Evolutionary conservation across 345 rosid species (phyloP).

Genomic region (Brassica incana): DNA sequence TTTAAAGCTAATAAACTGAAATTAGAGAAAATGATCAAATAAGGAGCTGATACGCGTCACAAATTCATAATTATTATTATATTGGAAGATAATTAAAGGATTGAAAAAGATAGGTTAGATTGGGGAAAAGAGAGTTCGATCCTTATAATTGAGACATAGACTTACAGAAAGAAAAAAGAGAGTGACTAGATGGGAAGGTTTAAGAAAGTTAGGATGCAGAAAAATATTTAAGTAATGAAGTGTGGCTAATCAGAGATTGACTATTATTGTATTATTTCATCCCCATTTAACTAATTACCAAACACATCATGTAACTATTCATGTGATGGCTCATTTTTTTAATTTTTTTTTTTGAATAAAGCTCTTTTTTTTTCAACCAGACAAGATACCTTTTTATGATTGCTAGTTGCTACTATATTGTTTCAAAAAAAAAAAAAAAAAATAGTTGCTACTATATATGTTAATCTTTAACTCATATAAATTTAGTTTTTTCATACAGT

Average conservation of each 20-base stretch:
- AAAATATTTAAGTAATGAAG: neutral
- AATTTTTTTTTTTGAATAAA: too few relatives aligned
- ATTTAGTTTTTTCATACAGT: neutral
- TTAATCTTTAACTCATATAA: neutral
- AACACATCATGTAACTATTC: neutral
- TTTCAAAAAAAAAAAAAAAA: too few relatives aligned
- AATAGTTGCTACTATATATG: neutral
- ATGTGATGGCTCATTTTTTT: neutral
- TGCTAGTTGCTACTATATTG: neutral
- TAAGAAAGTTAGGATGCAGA: constrained; percentile 6
- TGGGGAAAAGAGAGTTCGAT: constrained; percentile 27
- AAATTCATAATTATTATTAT: neutral
- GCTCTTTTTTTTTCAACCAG: neutral
- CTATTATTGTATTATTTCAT: constrained; percentile 26
- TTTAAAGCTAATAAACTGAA: neutral
- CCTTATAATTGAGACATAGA: constrained; percentile 32
- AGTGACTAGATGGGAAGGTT: constrained; percentile 8
- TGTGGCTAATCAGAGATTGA: constrained; percentile 31
- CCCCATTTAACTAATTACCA: neutral
- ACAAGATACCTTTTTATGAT: neutral
- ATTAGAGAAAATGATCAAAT: constrained; percentile 7
- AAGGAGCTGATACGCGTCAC: neutral
- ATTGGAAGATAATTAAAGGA: constrained; percentile 18
- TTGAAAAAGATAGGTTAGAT: constrained; percentile 15
- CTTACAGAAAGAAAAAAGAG: neutral